phyloP scores from a whole-genome alignment of 148 eudicot genomes.

The Chenopodium quinoa region DNA sequence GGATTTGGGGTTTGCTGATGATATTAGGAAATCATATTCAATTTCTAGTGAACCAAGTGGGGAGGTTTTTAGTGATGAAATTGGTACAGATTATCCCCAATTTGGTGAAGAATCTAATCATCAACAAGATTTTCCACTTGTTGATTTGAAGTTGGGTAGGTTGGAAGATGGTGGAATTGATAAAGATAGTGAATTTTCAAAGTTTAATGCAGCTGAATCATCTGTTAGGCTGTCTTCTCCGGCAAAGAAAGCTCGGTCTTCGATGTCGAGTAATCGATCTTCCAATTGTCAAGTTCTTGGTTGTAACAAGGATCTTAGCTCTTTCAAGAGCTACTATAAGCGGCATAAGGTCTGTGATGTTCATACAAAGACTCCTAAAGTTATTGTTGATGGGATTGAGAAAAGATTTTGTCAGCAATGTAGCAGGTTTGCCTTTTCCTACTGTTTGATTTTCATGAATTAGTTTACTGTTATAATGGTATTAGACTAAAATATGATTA shows the following conservation, averaged over 20 bases:
- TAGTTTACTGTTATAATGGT: not conserved
- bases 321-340: conserved; percentile 43
- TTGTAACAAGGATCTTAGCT: conserved; percentile 44
- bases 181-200: conserved; percentile 14
- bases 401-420: conserved; percentile 60
- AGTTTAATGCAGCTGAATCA: not conserved
- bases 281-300: conserved; percentile 46
- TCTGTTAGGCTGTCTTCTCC: conserved; percentile 19
- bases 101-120: conserved; percentile 32
- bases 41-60: conserved; percentile 30
- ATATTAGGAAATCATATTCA: conserved; percentile 31
- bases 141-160: conserved; percentile 48
- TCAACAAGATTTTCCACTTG: conserved; percentile 22
- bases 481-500: not conserved
- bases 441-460: not conserved
- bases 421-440: conserved; percentile 41
- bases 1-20: conserved; percentile 37
- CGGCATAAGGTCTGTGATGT: conserved; percentile 52
- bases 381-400: conserved; percentile 44
- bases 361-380: conserved; percentile 45
- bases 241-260: conserved; percentile 35
- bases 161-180: conserved; percentile 23
- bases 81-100: conserved; percentile 30
- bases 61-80: conserved; percentile 30
- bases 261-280: conserved; percentile 18